phyloP scores from a whole-genome alignment of 495 filamentous ascomycete species.

The Friedmanniomyces endolithicus region DNA sequence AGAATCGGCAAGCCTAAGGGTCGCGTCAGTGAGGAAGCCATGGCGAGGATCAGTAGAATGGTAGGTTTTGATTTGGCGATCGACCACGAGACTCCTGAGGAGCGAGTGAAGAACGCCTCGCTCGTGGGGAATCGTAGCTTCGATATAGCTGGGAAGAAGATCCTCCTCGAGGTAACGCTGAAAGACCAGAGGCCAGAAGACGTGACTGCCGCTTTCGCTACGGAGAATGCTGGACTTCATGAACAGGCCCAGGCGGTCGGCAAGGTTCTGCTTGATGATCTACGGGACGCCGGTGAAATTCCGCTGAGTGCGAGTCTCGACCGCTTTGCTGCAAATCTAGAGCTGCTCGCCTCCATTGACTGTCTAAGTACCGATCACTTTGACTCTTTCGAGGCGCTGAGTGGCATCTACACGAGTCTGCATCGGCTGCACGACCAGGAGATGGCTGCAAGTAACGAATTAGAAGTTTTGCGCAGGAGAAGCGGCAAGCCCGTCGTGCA shows the following conservation, averaged over 20 bases:
- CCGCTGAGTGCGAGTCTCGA: constrained; percentile 46
- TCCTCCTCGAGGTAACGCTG: constrained; percentile 43
- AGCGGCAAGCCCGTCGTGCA: constrained; percentile 75
- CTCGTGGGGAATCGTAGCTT: constrained; percentile 43
- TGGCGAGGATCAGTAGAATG: constrained; percentile 61
- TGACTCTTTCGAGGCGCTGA: constrained; percentile 81
- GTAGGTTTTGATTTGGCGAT: constrained; percentile 45
- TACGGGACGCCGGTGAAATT: constrained; percentile 35
- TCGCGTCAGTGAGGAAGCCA: constrained; percentile 64
- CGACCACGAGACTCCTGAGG: background rate
- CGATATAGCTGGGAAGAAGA: constrained; percentile 54
- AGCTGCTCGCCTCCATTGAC: constrained; percentile 65
- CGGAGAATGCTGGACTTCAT: constrained; percentile 36
- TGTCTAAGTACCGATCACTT: constrained; percentile 62
- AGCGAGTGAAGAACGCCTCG: constrained; percentile 42
- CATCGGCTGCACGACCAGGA: constrained; percentile 54
- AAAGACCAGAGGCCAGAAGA: constrained; percentile 38
- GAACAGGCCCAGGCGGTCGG: constrained; percentile 38
- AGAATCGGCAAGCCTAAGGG: constrained; percentile 28
- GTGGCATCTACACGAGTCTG: constrained; percentile 60
- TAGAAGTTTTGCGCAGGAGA: constrained; percentile 48
- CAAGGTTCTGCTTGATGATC: constrained; percentile 40
- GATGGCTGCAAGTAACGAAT: constrained; percentile 38
- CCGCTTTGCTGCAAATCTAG: constrained; percentile 67
- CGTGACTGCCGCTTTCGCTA: constrained; percentile 31